Evolutionary conservation across 2,329 filamentous ascomycete species (phyloP), one percentile per base, ranked within the genome.

Genomic region (Cladosporium sp.): DNA sequence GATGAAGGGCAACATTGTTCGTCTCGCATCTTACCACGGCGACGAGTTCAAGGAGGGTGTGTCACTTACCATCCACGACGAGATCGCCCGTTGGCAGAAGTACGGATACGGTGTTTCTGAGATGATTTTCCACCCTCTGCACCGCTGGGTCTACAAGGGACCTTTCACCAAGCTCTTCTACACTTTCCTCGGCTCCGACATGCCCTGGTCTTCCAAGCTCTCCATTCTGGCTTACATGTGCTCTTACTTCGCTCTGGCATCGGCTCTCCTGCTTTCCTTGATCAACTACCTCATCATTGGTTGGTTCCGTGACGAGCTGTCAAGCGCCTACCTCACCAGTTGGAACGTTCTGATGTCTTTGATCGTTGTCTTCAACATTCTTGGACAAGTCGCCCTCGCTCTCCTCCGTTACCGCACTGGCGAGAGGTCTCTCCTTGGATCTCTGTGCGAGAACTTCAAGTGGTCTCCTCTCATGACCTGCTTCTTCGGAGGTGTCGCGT

Each of bases 401-500:
- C 77, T 88, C 21, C 81, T 89, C 51, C 84, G 88, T 46, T 89
- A 90, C 76, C 83, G 88, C 51, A 82, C 85, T 34, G 82, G 82
- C 58, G 84, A 88, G 71, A 77, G 80, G 65, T 76, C 76, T 2
- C 79, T 89, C 25, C 72, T 87, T 53, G 70, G 73, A 16, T 79
- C 81, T 1, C 75, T 88, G 18, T 72, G 81, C 63, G 82, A 85
- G 70, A 89, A 88, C 73, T 77, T 88, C 72, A 88, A 86, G 70
- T 89, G 87, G 87, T 82, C 86, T 26, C 84, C 84, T 2, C 81
- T 89, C 78, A 82, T 94, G 57, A 89, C 89, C 67, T 89, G 95
- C 76, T 96, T 95, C 83, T 83, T 96, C n/a, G 92, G 92, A 60
- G 92, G 92, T 46, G 83, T 94, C 58, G 91, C 88, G 0, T 84